phyloP scores from a whole-genome alignment of 2,329 filamentous ascomycete species.

The Capronia epimyces region DNA sequence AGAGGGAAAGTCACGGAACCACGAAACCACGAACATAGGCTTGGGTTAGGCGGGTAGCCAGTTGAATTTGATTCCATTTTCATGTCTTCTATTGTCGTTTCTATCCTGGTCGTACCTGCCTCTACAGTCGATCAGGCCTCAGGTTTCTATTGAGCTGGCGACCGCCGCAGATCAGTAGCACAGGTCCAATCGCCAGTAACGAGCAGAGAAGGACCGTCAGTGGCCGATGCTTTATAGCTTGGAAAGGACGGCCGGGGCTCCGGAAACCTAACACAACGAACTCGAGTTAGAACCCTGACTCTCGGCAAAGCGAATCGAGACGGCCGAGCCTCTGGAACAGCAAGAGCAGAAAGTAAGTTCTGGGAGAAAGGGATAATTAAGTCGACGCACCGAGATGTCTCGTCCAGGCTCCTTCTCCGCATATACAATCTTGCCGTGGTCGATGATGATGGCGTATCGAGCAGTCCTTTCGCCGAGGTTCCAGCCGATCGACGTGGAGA shows the following conservation, averaged over 20 bases:
- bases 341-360: background rate
- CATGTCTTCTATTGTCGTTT: background rate
- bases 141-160: background rate
- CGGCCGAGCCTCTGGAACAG: background rate
- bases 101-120: background rate
- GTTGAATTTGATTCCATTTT: background rate
- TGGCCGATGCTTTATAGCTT: conserved; percentile 33
- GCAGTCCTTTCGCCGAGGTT: conserved; percentile 66
- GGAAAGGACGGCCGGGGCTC: conserved; percentile 37
- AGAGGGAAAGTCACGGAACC: background rate
- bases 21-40: no score
- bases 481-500: conserved; percentile 76
- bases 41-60: no score
- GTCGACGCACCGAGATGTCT: conserved; percentile 29
- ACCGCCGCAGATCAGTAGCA: background rate
- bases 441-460: conserved; percentile 74
- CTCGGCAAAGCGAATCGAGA: background rate
- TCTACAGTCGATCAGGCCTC: background rate
- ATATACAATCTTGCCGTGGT: conserved; percentile 77
- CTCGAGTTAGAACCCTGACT: background rate
- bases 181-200: no score
- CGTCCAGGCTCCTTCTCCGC: conserved; percentile 61
- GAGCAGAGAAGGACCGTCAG: background rate
- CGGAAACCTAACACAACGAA: conserved; percentile 34
- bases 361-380: background rate